These are phyloP conservation scores for Epichloe bromicola DNA, from an alignment of 2,329 filamentous ascomycete species.

Conservation along the genomic window DNA sequence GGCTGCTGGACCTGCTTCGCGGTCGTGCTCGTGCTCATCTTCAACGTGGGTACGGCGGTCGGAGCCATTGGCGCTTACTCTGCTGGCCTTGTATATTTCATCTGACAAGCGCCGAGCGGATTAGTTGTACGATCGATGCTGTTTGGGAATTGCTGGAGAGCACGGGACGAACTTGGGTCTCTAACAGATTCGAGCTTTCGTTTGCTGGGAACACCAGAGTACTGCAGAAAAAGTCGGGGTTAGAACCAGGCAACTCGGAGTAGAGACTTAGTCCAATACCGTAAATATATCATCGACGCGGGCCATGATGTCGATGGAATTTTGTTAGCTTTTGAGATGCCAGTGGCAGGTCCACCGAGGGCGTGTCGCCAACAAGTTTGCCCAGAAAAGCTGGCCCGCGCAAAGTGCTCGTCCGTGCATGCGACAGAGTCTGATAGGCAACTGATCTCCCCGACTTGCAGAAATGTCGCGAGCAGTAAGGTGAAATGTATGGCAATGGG, in stretches of 20 bases:
- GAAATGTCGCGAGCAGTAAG: too few relatives aligned
- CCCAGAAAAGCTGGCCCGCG: not conserved
- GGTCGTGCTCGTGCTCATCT: conserved; percentile 23
- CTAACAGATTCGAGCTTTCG: conserved; percentile 48
- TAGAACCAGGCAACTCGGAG: not conserved
- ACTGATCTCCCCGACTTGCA: too few relatives aligned
- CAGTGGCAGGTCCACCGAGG: not conserved
- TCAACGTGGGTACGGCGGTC: conserved; percentile 34
- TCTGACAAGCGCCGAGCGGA: conserved; percentile 24
- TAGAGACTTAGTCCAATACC: conserved; percentile 14
- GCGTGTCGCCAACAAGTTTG: not conserved
- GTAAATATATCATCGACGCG: conserved; percentile 49
- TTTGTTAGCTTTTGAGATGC: not conserved
- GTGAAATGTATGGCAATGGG: too few relatives aligned
- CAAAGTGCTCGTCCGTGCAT: too few relatives aligned
- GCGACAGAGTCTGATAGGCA: too few relatives aligned
- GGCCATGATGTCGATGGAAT: conserved; percentile 26
- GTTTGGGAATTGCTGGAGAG: not conserved
- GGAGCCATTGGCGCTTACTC: conserved; percentile 31
- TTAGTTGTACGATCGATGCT: not conserved
- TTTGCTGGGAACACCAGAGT: conserved; percentile 39
- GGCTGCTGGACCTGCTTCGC: conserved; percentile 37
- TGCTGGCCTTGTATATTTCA: conserved; percentile 51
- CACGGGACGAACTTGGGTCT: conserved; percentile 42
- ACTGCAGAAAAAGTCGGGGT: conserved; percentile 13